Conservation (phyloP, 1,284 basidiomycete genomes). For the Mycena citricolor region DNA sequence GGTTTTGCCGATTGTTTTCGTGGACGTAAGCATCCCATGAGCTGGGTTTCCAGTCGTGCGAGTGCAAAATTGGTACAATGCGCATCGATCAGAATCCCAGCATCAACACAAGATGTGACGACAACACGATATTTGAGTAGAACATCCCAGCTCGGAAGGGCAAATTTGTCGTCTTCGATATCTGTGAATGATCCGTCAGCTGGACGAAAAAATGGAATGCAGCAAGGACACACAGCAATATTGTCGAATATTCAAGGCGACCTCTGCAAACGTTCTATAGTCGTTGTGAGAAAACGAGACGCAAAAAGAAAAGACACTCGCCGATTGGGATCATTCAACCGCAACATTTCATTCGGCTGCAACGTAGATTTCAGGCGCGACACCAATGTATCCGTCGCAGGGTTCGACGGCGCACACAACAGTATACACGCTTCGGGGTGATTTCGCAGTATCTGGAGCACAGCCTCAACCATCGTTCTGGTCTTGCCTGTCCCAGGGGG, state of each 20-base stretch:
- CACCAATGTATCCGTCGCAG: constrained; percentile 46
- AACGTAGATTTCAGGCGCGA: constrained; percentile 37
- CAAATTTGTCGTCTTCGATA: constrained; percentile 42
- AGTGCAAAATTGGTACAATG: constrained; percentile 42
- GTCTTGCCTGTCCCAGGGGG: constrained; percentile 52
- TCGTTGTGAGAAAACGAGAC: no score
- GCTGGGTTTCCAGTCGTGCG: constrained; percentile 39
- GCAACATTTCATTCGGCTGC: constrained; percentile 40
- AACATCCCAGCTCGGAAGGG: constrained; percentile 41
- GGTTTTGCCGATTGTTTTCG: constrained; percentile 30
- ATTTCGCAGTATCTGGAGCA: constrained; percentile 43
- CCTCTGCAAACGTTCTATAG: constrained; percentile 49
- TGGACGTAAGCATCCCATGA: constrained; percentile 36
- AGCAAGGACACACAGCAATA: constrained; percentile 39
- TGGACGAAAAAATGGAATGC: background rate
- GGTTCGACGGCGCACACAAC: constrained; percentile 47
- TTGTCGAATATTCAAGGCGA: constrained; percentile 38
- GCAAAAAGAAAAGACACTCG: no score
- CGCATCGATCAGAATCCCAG: constrained; percentile 40
- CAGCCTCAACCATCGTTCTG: constrained; percentile 45
- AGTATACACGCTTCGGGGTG: constrained; percentile 45
- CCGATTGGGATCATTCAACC: constrained; percentile 45
- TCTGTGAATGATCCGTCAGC: constrained; percentile 26
- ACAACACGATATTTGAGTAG: constrained; percentile 45
- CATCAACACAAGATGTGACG: constrained; percentile 43